Conservation (phyloP, 352 stramenopile genomes). For the Globisporangium cystogenes region DNA sequence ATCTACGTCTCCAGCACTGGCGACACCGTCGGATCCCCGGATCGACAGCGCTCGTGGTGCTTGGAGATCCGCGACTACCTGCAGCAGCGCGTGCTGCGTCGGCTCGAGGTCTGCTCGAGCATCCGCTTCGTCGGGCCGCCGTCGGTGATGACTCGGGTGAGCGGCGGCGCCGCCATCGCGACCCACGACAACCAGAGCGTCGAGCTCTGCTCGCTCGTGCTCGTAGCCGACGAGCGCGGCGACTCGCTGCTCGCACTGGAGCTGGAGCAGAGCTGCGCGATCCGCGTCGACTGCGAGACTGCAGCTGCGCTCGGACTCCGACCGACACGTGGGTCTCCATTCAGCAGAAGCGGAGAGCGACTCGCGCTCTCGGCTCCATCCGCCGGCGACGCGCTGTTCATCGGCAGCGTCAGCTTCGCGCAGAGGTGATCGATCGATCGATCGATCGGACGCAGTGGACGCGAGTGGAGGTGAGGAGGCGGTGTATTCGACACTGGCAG, state of each 20-base stretch:
- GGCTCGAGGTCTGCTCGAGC: constrained; percentile 16
- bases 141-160: constrained; percentile 2
- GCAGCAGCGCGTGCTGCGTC: constrained; percentile 18
- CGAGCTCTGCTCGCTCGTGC: constrained; percentile 8
- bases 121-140: not conserved
- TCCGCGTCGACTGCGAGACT: constrained; percentile 13
- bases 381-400: not conserved
- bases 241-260: constrained; percentile 21
- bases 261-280: constrained; percentile 3
- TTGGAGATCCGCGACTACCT: constrained; percentile 37
- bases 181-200: not conserved
- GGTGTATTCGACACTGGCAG: not conserved
- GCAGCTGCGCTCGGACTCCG: not conserved
- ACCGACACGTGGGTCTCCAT: not conserved
- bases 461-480: no score
- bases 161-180: not conserved
- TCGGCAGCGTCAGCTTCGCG: not conserved
- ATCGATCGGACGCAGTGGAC: no score
- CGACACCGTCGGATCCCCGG: not conserved
- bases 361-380: not conserved
- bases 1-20: constrained; percentile 4
- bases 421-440: no score
- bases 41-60: constrained; percentile 12
- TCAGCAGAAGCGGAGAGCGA: not conserved
- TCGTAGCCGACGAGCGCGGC: constrained; percentile 20